These are phyloP conservation scores for Plasmodium adleri DNA, from an alignment of 169 alveolate species.

Conservation along the genomic window DNA sequence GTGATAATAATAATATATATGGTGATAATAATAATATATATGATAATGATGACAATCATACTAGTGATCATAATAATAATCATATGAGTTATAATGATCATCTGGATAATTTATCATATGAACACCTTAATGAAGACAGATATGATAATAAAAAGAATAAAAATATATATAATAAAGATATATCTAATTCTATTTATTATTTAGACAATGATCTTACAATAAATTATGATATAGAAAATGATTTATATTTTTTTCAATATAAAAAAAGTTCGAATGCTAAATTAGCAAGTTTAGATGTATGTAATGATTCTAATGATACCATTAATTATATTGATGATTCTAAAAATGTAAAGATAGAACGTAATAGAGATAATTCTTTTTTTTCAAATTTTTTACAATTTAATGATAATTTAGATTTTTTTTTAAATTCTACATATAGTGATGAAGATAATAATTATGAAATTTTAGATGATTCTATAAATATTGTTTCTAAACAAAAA, in stretches of 20 bases:
- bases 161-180: background rate
- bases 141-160: background rate
- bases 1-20: no score
- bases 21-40: no score
- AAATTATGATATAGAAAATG: slow-evolving; percentile 10
- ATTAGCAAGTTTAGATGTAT: background rate
- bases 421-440: slow-evolving; percentile 40
- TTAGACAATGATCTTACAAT: slow-evolving; percentile 37
- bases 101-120: background rate
- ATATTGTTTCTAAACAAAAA: slow-evolving; percentile 55
- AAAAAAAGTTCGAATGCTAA: background rate
- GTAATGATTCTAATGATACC: slow-evolving; percentile 16
- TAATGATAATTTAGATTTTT: slow-evolving; percentile 62
- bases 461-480: slow-evolving; percentile 73
- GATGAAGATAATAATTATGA: slow-evolving; percentile 63
- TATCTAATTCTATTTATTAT: slow-evolving; percentile 45
- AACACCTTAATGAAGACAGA: background rate
- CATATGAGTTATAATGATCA: background rate
- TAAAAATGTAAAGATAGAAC: slow-evolving; percentile 25
- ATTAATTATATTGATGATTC: slow-evolving; percentile 66
- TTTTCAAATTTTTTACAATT: slow-evolving; percentile 58
- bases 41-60: background rate
- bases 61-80: background rate
- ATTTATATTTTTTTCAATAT: slow-evolving; percentile 34
- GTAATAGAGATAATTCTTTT: slow-evolving; percentile 53